These are phyloP conservation scores for Kodamaea kaohsiungensis DNA, from an alignment of 805 yeast genomes.

Conservation along the genomic window DNA sequence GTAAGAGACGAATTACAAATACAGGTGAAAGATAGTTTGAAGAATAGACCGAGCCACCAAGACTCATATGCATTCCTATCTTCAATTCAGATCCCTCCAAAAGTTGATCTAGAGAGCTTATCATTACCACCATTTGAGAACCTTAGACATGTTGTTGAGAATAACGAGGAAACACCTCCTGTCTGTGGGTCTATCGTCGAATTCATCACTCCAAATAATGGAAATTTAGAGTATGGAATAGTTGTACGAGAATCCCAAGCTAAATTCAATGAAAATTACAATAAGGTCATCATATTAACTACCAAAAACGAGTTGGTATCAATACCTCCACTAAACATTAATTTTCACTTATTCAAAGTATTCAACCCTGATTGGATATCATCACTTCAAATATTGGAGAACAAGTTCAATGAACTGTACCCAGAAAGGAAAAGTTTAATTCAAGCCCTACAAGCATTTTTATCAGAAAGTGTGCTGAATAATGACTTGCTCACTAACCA, in stretches of 20 bases:
- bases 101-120: not conserved
- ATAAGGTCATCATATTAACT: conserved; percentile 34
- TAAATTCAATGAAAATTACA: conserved; percentile 33
- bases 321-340: conserved; percentile 30
- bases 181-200: conserved; percentile 43
- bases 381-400: conserved; percentile 18
- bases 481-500: conserved; percentile 14
- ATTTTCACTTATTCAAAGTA: conserved; percentile 30
- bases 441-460: conserved; percentile 26
- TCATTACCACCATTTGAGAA: conserved; percentile 9
- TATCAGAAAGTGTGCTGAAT: conserved; percentile 18
- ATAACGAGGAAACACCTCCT: conserved; percentile 20
- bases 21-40: not conserved
- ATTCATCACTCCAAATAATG: conserved; percentile 17
- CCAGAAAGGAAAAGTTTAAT: conserved; percentile 21
- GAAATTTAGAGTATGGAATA: conserved; percentile 30
- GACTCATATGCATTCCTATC: not conserved
- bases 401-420: conserved; percentile 22
- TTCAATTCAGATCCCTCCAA: not conserved
- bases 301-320: conserved; percentile 28
- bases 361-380: conserved; percentile 22
- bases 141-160: conserved; percentile 15
- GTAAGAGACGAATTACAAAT: not conserved
- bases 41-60: not conserved
- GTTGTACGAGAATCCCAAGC: conserved; percentile 34